Evolutionary conservation across 179 eudicot species (phyloP), one percentile per base, ranked within the genome.

Genomic region (Heliamphora pulchella): DNA sequence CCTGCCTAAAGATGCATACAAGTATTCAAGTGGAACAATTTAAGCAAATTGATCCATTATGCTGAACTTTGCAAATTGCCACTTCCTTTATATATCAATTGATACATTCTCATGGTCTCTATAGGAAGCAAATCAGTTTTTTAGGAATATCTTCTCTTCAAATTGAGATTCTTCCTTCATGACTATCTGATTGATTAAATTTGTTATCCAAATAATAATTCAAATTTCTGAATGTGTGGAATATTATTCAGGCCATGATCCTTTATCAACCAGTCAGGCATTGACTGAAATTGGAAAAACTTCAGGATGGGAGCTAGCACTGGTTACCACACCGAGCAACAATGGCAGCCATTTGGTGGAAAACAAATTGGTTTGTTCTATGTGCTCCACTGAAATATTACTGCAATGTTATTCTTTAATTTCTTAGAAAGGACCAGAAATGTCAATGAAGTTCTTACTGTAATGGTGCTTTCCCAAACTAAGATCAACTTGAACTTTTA

Each of bases 261-360:
- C 86, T 64, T 86, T 66, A 76, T 78, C 94, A 31, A 18, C 84
- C 46, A 86, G 77, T 83, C 82, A 77, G 20, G 87, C 82, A 4
- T 90, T 87, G 87, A 81, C 78, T 54, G 92, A 90, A 70, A 86
- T 90, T 64, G 92, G 87, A 47, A 85, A 84, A n/a, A 78, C 91
- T 70, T 86, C 93, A 63, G 99, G 99, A 79, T 96, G 99, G 99
- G 99, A 96, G 85, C 84, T 94, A 70, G 97, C 99, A 47, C 85
- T 96, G 47, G 99, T 96, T 75, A 91, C 92, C 13, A 80, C 92
- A 39, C 98, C 98, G n/a, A 92, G 96, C 87, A 90, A 85, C 84
- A 87, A 77, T 62, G 71, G 51, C 20, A 80, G 80, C 84, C 83
- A 81, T 39, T 48, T 81, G 47, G 44, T 90, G 74, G 87, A 90